phyloP scores from a whole-genome alignment of 2,329 filamentous ascomycete genomes.

The Cladobotryum mycophilum region DNA sequence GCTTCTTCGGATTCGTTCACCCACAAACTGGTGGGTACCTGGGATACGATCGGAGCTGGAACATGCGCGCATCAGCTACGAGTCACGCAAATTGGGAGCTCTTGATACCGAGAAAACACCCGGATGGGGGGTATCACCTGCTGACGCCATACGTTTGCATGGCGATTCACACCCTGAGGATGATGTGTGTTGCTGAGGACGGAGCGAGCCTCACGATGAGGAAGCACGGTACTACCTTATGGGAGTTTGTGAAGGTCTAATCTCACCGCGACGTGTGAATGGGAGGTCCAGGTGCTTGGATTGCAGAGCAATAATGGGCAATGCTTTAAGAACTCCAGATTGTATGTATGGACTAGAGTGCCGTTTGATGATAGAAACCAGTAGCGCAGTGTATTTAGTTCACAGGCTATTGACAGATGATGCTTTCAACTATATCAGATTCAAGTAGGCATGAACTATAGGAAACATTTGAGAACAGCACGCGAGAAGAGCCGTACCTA shows the following conservation, averaged over 20 bases:
- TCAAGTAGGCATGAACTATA: too few species aligned
- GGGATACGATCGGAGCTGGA: not conserved
- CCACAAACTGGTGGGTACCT: conserved; percentile 1
- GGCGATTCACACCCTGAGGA: not conserved
- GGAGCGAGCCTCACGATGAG: not conserved
- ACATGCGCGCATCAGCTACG: not conserved
- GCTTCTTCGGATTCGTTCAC: not conserved
- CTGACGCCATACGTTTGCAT: not conserved
- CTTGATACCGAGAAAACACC: conserved; percentile 1
- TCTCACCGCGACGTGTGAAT: not conserved
- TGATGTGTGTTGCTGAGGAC: conserved; percentile 3
- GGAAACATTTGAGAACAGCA: too few species aligned
- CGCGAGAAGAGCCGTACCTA: too few species aligned
- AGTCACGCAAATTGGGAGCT: not conserved
- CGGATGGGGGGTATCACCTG: conserved; percentile 8
- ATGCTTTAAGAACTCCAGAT: too few species aligned
- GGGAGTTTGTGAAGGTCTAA: conserved; percentile 6
- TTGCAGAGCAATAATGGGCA: too few species aligned
- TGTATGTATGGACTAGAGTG: too few species aligned
- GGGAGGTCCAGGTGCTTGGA: too few species aligned
- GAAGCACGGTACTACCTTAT: conserved; percentile 4
- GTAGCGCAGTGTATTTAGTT: too few species aligned
- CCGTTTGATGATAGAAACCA: too few species aligned
- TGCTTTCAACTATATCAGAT: too few species aligned
- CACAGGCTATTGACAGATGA: too few species aligned